Conservation (phyloP, 192 early-diverging fungal species). For the Obelidium mucronatum region DNA sequence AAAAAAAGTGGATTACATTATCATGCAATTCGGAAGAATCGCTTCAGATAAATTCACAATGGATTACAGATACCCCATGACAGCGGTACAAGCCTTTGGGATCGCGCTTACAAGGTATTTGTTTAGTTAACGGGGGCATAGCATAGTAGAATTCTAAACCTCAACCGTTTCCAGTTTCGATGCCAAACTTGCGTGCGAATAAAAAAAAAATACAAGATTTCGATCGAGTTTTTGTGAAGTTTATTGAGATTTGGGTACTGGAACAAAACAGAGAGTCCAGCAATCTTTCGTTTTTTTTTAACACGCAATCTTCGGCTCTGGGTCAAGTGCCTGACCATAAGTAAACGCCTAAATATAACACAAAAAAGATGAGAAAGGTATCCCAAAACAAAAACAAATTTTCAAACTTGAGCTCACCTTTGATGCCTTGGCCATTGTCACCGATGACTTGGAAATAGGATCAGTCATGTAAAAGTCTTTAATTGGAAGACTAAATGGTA, state of each 20-base stretch:
- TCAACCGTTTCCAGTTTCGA: neutral
- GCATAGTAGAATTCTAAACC: neutral
- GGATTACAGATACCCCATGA: slow-evolving; percentile 92
- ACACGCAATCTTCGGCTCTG: slow-evolving; percentile 29
- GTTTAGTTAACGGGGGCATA: neutral
- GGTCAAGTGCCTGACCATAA: slow-evolving; percentile 19
- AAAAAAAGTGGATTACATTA: slow-evolving; percentile 83
- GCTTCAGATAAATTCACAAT: slow-evolving; percentile 80
- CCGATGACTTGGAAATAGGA: slow-evolving; percentile 87
- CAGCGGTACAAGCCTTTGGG: slow-evolving; percentile 85
- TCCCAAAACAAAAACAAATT: neutral
- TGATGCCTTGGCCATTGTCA: slow-evolving; percentile 97
- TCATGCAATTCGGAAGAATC: slow-evolving; percentile 91
- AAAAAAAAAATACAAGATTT: neutral
- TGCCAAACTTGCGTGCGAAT: slow-evolving; percentile 22
- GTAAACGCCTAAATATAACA: slow-evolving; percentile 19
- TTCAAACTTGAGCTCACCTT: slow-evolving; percentile 31
- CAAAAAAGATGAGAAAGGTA: too few species aligned
- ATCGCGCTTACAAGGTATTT: slow-evolving; percentile 80
- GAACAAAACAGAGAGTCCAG: too few species aligned
- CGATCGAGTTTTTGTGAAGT: neutral
- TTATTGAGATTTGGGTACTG: neutral
- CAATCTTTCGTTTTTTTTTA: slow-evolving; percentile 4
- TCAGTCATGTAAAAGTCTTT: slow-evolving; percentile 96
- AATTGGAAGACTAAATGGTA: slow-evolving; percentile 70